Evolutionary conservation across 768 basidiomycete genomes (phyloP), one percentile per base, ranked within the genome.

Genomic region (Kondoa malvinella): DNA sequence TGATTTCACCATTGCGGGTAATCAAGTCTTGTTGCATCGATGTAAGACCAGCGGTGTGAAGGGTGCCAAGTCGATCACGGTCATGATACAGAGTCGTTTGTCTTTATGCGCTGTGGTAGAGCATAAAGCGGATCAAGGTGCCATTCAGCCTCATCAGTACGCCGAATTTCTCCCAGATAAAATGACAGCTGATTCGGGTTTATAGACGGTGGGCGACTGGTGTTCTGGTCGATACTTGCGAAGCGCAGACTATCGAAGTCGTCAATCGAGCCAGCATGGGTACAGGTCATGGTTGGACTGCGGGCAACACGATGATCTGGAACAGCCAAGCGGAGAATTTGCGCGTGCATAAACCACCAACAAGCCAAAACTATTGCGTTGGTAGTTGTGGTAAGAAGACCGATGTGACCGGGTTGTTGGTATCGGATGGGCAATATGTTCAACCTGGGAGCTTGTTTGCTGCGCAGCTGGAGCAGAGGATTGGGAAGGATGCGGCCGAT

Each of bases 1-100:
- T n/a, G 61, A 63, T 63, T 31, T 63, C 61, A 31, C 27, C 32
- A 63, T 63, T 15, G n/a, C 29, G 8, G 61, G 61, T 33, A 29
- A 27, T 32, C 61, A 63, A 32, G 32, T 63, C 26, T 33, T 63
- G 15, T 17, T 63, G 3, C 29, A 17, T 29, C 3, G 32, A 32
- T 63, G 61, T 32, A 14, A 30, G 3, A 32, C 30, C 8, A 3
- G 17, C 31, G 61, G 61, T 33, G 30, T 60, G 15, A 60, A 60
- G 25, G 61, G 30, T 31, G 30, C 26, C 61, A 33, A 34, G n/a
- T 3, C n/a, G n/a, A 63, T 63, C 61, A 32, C 61, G 14, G 61
- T 32, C 8, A 29, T 34, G n/a, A n/a, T 63, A 16, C 61, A 63
- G 31, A 33, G 17, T 32, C 61, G 61, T 15, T 27, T 27, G 16